phyloP scores from a whole-genome alignment of 176 grass and related monocot species.

The Oryza longistaminata region DNA sequence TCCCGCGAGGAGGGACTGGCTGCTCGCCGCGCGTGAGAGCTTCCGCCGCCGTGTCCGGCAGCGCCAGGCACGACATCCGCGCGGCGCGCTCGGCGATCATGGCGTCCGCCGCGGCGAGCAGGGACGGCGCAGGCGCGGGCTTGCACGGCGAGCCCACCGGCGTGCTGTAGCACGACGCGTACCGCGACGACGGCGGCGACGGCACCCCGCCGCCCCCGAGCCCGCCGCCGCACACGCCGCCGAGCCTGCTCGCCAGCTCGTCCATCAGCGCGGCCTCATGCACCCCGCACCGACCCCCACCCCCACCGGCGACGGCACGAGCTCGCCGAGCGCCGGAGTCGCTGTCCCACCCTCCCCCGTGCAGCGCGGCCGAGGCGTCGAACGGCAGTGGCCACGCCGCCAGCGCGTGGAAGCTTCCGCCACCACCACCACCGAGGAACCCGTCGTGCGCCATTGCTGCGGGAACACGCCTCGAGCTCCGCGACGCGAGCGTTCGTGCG shows the following conservation, averaged over 20 bases:
- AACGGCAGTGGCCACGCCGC: not conserved
- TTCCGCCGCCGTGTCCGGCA: not conserved
- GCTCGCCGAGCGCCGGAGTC: slow-evolving; percentile 54
- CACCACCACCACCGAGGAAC: slow-evolving; percentile 14
- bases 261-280: slow-evolving; percentile 37
- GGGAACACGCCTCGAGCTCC: not conserved
- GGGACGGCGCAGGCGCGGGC: slow-evolving; percentile 4
- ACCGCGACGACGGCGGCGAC: slow-evolving; percentile 26
- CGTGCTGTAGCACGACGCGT: slow-evolving; percentile 56
- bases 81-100: slow-evolving; percentile 8
- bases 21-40: slow-evolving; percentile 50
- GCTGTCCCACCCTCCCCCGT: not conserved
- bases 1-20: slow-evolving; percentile 50
- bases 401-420: slow-evolving; percentile 1
- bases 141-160: slow-evolving; percentile 49
- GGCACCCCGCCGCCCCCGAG: not conserved
- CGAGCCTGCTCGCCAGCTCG: slow-evolving; percentile 56
- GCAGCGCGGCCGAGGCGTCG: not conserved
- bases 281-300: not conserved
- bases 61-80: slow-evolving; percentile 25
- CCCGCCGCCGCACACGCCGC: slow-evolving; percentile 54
- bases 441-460: slow-evolving; percentile 25
- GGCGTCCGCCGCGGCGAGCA: slow-evolving; percentile 27
- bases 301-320: slow-evolving; percentile 54
- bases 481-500: not conserved